Percentiles rank a stretch among this genome's conserved stretches.
Evolutionary conservation across 768 basidiomycete genomes (phyloP).

Genomic region (Pleurotus citrinopileatus): DNA sequence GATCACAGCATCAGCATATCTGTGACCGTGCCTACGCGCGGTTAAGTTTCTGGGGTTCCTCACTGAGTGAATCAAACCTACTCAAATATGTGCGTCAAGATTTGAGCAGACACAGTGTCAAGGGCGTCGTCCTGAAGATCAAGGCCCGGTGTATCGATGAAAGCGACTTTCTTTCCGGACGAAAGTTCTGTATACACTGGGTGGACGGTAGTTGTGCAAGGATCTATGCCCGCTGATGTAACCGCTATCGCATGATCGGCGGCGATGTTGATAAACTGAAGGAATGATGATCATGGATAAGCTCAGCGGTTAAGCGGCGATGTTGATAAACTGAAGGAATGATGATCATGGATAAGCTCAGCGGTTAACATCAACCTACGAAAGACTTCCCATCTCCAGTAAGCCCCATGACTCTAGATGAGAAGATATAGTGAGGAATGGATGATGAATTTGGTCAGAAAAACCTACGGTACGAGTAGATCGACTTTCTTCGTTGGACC

Average conservation of each 20-base stretch:
- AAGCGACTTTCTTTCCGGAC: not conserved
- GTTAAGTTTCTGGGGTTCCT: too few species aligned
- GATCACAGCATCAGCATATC: not conserved
- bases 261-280: slow-evolving; percentile 2
- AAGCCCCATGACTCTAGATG: not conserved
- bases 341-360: not conserved
- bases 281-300: not conserved
- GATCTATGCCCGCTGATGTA: not conserved
- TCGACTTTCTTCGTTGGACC: not conserved
- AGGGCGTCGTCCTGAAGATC: not conserved
- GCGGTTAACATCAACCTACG: not conserved
- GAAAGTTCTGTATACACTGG: not conserved
- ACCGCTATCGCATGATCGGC: not conserved
- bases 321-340: slow-evolving; percentile 1
- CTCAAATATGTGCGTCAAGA: too few species aligned
- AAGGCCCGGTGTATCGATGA: slow-evolving; percentile 4
- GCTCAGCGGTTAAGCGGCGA: not conserved
- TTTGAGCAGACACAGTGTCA: not conserved
- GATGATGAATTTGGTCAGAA: too few species aligned
- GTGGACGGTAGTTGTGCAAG: not conserved
- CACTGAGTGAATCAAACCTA: too few species aligned
- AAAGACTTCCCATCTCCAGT: slow-evolving; percentile 4
- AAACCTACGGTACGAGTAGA: not conserved
- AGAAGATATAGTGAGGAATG: too few species aligned
- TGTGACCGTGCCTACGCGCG: not conserved